Evolutionary conservation across 1,139 yeast species (phyloP), one percentile per base, ranked within the genome.

Genomic region (Schwanniomyces etchellsii): DNA sequence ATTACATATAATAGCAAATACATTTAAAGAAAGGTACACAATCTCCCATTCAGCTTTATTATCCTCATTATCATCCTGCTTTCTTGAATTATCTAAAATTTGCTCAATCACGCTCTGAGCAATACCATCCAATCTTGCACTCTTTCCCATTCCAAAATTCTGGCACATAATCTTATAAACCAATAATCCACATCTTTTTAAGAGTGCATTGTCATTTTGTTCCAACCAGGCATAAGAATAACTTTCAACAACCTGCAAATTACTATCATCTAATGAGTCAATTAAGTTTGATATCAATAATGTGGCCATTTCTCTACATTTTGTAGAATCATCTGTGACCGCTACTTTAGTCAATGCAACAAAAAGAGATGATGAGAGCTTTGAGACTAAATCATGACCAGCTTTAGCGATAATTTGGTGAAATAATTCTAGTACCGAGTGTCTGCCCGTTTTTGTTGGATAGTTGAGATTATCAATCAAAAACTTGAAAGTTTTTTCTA

Each of bases 381-480:
- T 78, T 4, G 64, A 60, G 30, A 86, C 58, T 25, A 86, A 63
- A 2, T 76, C 81, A 5, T 67, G 61, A 7, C 81, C 77, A 4
- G 91, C 73, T 48, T 82, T 84, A 28, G 68, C 64, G 18, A 91
- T 63, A 35, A 91, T 70, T 41, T 77, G 64, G 45, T 81, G 82
- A 29, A 91, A 64, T 47, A 89, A 65, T 47, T 91, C 98, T 84
- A 91, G 76, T 2, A 86, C 95, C 1, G 96, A 85, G 45, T 82
- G 81, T 34, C 97, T 72, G 31, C 98, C 99, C 27, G 77, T 73
- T 37, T 81, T 81, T 4, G 95, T 80, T 10, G 95, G 91, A 50
- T 93, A 93, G 16, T 78, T 71, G 47, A 93, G 63, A 51, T 93
- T 91, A 39, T 76, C 77, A n/a, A 89, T 82, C 55, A 91, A 66